phyloP scores from a whole-genome alignment of 805 yeast genomes.

The Saccharomyces jurei region DNA sequence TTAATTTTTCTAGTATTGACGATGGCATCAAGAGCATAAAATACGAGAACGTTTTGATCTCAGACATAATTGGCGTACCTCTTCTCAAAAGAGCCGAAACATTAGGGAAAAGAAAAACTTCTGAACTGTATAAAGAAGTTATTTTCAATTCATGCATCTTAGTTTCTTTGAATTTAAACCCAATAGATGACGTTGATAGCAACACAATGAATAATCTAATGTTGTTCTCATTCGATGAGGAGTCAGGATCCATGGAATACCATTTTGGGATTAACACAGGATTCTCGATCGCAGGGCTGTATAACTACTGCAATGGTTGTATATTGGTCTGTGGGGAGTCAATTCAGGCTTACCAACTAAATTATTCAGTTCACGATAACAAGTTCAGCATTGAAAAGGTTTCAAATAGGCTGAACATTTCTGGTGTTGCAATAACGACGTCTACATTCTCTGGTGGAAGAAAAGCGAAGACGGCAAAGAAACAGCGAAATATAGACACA shows the following conservation, averaged over 20 bases:
- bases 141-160: conserved; percentile 32
- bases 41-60: background rate
- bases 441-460: background rate
- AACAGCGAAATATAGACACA: background rate
- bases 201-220: conserved; percentile 24
- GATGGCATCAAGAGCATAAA: background rate
- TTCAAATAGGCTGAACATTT: conserved; percentile 15
- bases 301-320: conserved; percentile 23
- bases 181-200: conserved; percentile 26
- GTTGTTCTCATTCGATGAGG: conserved; percentile 32
- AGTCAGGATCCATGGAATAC: conserved; percentile 25
- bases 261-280: conserved; percentile 17
- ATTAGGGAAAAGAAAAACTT: background rate
- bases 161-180: conserved; percentile 30
- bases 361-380: conserved; percentile 31
- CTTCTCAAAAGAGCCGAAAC: background rate
- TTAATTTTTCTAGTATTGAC: background rate
- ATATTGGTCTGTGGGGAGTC: conserved; percentile 30
- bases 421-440: conserved; percentile 12
- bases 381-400: conserved; percentile 22
- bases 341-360: conserved; percentile 26
- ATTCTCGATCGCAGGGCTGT: conserved; percentile 15
- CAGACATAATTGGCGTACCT: background rate
- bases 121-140: conserved; percentile 17
- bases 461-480: background rate